A percentile compares a stretch with the other conserved stretches of the same genome.
Conservation (phyloP, 805 yeast species). For the Sugiyamaella boreocaroliniensis region DNA sequence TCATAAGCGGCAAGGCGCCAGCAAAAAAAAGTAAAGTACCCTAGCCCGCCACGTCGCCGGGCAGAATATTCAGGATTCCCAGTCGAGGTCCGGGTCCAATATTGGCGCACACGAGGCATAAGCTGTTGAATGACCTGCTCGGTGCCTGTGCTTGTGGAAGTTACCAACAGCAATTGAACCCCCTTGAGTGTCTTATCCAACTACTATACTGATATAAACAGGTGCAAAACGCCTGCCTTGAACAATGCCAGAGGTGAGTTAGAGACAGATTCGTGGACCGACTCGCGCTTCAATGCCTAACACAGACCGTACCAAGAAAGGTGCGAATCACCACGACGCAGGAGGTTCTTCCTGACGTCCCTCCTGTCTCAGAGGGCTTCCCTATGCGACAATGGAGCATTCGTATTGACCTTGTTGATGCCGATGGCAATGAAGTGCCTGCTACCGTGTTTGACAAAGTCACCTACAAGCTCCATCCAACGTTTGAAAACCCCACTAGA, state of each 20-base stretch:
- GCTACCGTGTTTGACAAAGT: conserved; percentile 88
- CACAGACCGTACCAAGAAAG: conserved; percentile 61
- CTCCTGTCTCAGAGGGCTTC: conserved; percentile 81
- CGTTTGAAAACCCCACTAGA: conserved; percentile 84
- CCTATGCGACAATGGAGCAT: conserved; percentile 95
- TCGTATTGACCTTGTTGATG: conserved; percentile 65
- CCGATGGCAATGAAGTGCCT: conserved; percentile 74
- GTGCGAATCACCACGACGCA: conserved; percentile 83
- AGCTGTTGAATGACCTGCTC: neutral
- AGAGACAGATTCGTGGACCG: neutral
- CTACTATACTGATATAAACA: no score
- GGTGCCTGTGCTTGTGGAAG: no score
- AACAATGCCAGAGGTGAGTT: conserved; percentile 11
- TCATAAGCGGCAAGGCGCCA: neutral
- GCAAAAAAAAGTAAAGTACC: neutral
- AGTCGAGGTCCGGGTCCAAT: neutral
- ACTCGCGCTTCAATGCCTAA: neutral
- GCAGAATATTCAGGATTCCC: neutral
- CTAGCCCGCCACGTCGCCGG: neutral
- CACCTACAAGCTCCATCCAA: conserved; percentile 90
- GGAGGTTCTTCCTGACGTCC: conserved; percentile 69
- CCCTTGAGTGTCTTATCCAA: no score
- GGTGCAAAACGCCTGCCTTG: no score
- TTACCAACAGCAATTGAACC: no score
- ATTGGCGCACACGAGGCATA: neutral